Base-by-base conservation (phyloP, 805 yeast species). In the Candida arabinofermentans region DNA sequence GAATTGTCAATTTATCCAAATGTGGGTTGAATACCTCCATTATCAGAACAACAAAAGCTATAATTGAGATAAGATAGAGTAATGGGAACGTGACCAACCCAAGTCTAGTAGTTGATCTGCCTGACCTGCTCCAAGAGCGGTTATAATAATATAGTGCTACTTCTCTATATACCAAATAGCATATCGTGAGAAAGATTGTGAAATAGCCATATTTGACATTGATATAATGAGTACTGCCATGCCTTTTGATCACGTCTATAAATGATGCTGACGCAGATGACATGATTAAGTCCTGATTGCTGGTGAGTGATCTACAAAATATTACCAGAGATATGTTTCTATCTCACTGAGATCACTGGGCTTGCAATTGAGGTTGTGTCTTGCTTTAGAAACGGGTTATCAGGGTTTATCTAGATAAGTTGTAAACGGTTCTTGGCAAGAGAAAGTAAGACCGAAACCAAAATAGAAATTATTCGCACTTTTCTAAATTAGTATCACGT, bases 121-220 rank as follows among this genome's bases (percentile, higher is more conserved):
- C 70, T 2, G 69, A 59, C 12, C 54, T 51, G 8, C 53, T 43
- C 77, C 78, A 71, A 24, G 58, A 54, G 27, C 48, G 50, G 21
- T 61, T 48, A 44, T 69, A 65, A 9, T 59, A 44, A 27, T 53
- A 53, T 30, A 71, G 57, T 12, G 69, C 47, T 1, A 61, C 35
- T n/a, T 57, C 57, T 10, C 77, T 52, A 19, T 60, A 53, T 0
- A 58, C 21, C 0, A 76, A 43, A 45, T 77, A 76, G 0, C 66
- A 34, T 0, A 70, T 36, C 1, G 80, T 64, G 3, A 76, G 41
- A 1, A 64, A 51, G 6, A 82, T 57, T 0, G 79, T 58, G 10
- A 71, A 51, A 50, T 78, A 76, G 0, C 91, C 93, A 53, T 76
- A 83, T 37, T 73, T 72, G 35, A 80, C 52, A 54, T 83, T 83